A percentile compares a stretch with the other conserved stretches of the same genome.
phyloP scores from a whole-genome alignment of 2,329 filamentous ascomycete species.

The Coleophoma cylindrospora region DNA sequence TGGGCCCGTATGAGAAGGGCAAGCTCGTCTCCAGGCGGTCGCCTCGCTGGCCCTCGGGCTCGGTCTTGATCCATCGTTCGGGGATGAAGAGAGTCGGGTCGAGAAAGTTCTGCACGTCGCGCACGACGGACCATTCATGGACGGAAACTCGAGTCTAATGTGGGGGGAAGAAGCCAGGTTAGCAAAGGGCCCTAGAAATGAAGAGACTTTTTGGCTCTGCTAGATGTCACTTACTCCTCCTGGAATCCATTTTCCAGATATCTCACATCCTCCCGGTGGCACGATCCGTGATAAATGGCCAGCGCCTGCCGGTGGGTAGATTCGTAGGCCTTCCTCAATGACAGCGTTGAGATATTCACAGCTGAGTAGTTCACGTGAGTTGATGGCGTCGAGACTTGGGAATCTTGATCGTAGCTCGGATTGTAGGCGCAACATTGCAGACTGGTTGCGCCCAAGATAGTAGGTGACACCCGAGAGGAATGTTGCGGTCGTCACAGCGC shows the following conservation, averaged over 20 bases:
- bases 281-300: slow-evolving; percentile 13
- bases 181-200: background rate
- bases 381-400: slow-evolving; percentile 6
- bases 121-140: slow-evolving; percentile 15
- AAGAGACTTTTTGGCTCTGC: background rate
- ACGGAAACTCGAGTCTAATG: slow-evolving; percentile 16
- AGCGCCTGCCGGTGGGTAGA: slow-evolving; percentile 12
- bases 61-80: slow-evolving; percentile 14
- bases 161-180: background rate
- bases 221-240: slow-evolving; percentile 10
- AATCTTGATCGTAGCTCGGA: slow-evolving; percentile 8
- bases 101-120: slow-evolving; percentile 11
- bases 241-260: slow-evolving; percentile 15
- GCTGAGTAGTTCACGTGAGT: slow-evolving; percentile 4
- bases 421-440: slow-evolving; percentile 6
- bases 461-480: slow-evolving; percentile 13
- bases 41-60: slow-evolving; percentile 5
- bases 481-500: slow-evolving; percentile 12
- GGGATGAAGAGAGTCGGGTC: slow-evolving; percentile 14
- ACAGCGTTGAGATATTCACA: slow-evolving; percentile 12
- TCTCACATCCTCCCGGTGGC: slow-evolving; percentile 11
- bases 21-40: slow-evolving; percentile 11
- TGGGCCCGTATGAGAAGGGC: slow-evolving; percentile 10
- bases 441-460: slow-evolving; percentile 9
- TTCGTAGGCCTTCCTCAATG: slow-evolving; percentile 11